phyloP scores from a whole-genome alignment of 495 filamentous ascomycete genomes.

The Penicillium soppii region DNA sequence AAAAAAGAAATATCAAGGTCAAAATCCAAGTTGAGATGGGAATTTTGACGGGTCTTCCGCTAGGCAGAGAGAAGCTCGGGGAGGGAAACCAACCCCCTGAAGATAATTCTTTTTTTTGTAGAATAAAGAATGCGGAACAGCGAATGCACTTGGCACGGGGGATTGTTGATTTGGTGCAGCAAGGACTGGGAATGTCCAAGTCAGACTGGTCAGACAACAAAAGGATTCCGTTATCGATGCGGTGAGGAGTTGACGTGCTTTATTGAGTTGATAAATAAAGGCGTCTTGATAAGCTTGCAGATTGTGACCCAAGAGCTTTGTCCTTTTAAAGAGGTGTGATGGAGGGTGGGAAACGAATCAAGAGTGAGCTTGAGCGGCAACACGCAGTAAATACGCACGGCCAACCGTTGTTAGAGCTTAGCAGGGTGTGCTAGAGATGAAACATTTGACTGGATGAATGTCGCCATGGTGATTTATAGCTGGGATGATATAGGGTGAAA shows the following conservation, averaged over 20 bases:
- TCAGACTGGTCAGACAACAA: conserved; percentile 6
- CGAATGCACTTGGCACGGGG: conserved; percentile 15
- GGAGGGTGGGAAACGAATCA: conserved; percentile 18
- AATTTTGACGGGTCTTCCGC: conserved; percentile 25
- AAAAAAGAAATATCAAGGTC: conserved; percentile 15
- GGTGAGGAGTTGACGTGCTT: conserved; percentile 17
- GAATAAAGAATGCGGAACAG: conserved; percentile 12
- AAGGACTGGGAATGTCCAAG: conserved; percentile 14
- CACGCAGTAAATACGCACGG: conserved; percentile 12
- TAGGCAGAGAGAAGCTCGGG: conserved; percentile 23
- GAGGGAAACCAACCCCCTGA: conserved; percentile 15
- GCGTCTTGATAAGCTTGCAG: conserved; percentile 28
- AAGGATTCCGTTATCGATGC: conserved; percentile 26
- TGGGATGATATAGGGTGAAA: no score
- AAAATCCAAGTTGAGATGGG: conserved; percentile 18
- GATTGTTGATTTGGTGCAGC: conserved; percentile 6
- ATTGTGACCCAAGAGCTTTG: conserved; percentile 4
- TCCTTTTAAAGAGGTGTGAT: not conserved
- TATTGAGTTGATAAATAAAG: conserved; percentile 10
- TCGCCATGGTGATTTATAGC: conserved; percentile 10
- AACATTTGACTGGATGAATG: conserved; percentile 29
- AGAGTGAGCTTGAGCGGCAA: conserved; percentile 14
- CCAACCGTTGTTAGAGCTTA: conserved; percentile 23
- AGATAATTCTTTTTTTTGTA: conserved; percentile 2
- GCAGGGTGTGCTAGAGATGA: conserved; percentile 22